Evolutionary conservation across 768 basidiomycete genomes (phyloP), one percentile per base, ranked within the genome.

Genomic region (Hypsizygus marmoreus): DNA sequence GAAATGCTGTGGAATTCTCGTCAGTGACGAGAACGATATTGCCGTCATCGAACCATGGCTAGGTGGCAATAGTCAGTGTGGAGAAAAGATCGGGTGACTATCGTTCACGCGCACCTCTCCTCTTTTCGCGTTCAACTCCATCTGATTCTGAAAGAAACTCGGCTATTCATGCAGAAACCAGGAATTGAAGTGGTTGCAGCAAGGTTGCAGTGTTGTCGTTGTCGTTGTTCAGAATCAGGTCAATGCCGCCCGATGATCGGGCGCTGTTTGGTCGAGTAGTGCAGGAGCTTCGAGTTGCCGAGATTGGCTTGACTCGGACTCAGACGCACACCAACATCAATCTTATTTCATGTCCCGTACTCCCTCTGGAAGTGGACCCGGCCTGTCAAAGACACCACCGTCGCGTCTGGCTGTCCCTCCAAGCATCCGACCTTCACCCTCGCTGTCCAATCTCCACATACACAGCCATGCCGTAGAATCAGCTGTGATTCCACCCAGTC

Each of bases 21-120:
- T 71, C 60, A 6, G 75, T 72, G 29, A 77, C 59, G 3, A 84
- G 68, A 13, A 82, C 62, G 36, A 82, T 69, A 57, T 82, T 84
- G 13, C 80, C 81, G 51, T 82, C 81, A 17, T 81, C 76, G 54
- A 84, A 80, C 77, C 76, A 82, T 12, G 77, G 79, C 64, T 80
- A 43, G 7, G 24, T 22, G n/a, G n/a, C n/a, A 6, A 23, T 23
- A 20, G 24, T 52, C 34, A 45, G 36, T 20, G 16, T 23, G 11
- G 33, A n/a, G 16, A 42, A 26, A 37, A 35, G 11, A n/a, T 16
- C 6, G 6, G 40, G 20, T 4, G 17, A 36, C 28, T n/a, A 36
- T 12, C 24, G 1, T 9, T n/a, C 9, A 17, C n/a, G 35, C 50
- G 14, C 25, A 63, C 60, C 47, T 63, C 60, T 36, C 60, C 62